Conservation (phyloP, 345 rosid species). For the Chamaenerion angustifolium region DNA sequence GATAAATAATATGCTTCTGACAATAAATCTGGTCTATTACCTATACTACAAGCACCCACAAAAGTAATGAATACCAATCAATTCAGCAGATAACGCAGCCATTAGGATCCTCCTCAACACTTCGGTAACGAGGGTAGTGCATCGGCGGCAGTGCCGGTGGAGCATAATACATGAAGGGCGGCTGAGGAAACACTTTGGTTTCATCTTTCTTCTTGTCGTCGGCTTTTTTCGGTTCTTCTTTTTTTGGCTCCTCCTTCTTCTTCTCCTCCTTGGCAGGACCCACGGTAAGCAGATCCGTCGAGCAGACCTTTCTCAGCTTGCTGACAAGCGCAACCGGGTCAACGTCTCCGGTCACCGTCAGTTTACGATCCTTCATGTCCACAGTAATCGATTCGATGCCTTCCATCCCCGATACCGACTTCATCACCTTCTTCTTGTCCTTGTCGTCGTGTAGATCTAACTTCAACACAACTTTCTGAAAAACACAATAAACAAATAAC, state of each 20-base stretch:
- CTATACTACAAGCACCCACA: too few relatives aligned
- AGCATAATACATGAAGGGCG: neutral
- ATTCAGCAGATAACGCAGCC: constrained; percentile 12
- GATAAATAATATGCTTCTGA: too few relatives aligned
- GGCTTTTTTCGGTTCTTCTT: constrained; percentile 4
- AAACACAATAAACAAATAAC: neutral
- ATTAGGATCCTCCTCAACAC: constrained; percentile 13
- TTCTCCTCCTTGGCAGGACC: constrained; percentile 15
- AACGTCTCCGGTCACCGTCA: constrained; percentile 11
- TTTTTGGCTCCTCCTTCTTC: constrained; percentile 5
- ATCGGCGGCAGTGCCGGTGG: too few relatives aligned
- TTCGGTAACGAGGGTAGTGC: neutral
- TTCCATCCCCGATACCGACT: constrained; percentile 27
- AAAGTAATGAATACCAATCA: too few relatives aligned
- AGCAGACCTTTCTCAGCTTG: constrained; percentile 11
- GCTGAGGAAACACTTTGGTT: neutral
- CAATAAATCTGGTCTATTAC: too few relatives aligned
- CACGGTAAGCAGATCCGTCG: constrained; percentile 7
- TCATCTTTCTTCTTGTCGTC: neutral
- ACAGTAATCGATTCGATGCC: constrained; percentile 22
- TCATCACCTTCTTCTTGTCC: constrained; percentile 40
- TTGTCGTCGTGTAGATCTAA: constrained; percentile 24
- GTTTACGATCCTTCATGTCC: constrained; percentile 14
- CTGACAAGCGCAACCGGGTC: constrained; percentile 9
- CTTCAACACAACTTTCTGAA: constrained; percentile 48